Evolutionary conservation across 176 grass and related monocot genomes (phyloP), one percentile per base, ranked within the genome.

Genomic region (Zoysia japonica): DNA sequence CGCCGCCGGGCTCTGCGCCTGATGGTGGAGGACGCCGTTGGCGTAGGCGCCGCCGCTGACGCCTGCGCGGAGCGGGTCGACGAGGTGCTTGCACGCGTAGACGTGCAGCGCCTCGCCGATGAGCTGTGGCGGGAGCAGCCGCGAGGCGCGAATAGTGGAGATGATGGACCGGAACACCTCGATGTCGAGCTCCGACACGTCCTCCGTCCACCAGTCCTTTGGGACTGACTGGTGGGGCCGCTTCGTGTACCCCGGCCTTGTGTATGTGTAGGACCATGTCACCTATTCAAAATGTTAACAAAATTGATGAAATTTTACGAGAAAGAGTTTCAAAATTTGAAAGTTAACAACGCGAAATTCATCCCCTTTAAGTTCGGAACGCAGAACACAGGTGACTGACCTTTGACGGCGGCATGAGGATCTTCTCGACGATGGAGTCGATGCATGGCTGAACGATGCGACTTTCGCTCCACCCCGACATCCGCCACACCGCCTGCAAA

Each of bases 171-270:
- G 85, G 80, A 98, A 98, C 62, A 98, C 85, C 71, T 98, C 95
- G 17, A 98, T 71, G 70, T 98, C 90, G 5, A 98, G 85, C 61
- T 94, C 92, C n/a, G 95, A 94, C 13, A 98, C 48, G 72, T 98
- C 95, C 90, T 98, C 95, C 12, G 95, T 98, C 92, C 92, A 98
- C 95, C 95, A 98, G 61, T 98, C 95, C 82, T 87, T 98, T 50
- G 95, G 95, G 19, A 87, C 89, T 7, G 92, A 87, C 57, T 72
- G 84, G 57, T 83, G 83, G 61, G 77, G 35, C 53, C 78, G 85
- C 83, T 64, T 89, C 1, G 42, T 62, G 88, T 89, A 93, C 48
- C 90, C 95, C 13, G 92, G 92, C 49, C 95, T 81, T 0, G 92
- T 98, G 81, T 98, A 98, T 0, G 90, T 94, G 40, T 91, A 98